Evolutionary conservation across 257 asterid genomes (phyloP), one percentile per base, ranked within the genome.

Genomic region (Nicotiana paniculata): DNA sequence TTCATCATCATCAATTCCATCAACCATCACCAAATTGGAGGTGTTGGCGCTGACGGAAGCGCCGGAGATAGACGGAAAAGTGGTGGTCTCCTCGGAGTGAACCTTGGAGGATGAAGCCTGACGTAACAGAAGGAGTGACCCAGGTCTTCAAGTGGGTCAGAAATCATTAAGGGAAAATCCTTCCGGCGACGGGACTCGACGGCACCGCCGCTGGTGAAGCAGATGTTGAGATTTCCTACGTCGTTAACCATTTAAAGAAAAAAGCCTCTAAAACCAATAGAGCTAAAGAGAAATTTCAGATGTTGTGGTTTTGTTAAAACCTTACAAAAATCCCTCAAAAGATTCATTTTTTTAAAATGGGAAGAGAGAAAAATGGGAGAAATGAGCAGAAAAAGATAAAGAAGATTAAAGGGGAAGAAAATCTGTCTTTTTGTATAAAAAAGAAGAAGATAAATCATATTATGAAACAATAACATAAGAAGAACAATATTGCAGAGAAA

Each of bases 11-110:
- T 28, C 30, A 28, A 28, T 28, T 28, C 1, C 30, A 28, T 28
- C 30, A 28, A 28, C 30, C 30, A 28, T 28, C 30, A 28, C 30
- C 30, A 28, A 28, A 28, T 28, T 95, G 5, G 98, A 93, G 9
- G 99, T 86, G 88, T 95, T 95, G 85, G 99, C 99, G 76, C 97
- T 92, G n/a, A 95, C 95, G 79, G 99, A 88, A 55, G 99, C 98
- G 78, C 99, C 99, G 84, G 98, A 95, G 48, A 93, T 95, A 10
- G 97, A 90, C 87, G 76, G 83, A 77, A 95, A 93, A 82, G 92
- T 85, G 69, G 98, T 89, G 81, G 80, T 79, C 64, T 86, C 91
- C 70, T 92, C 94, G 1, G 95, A 89, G 81, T 92, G 88, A 80
- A 94, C 92, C 81, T 92, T 92, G 11, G 97, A 90, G 26, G 94